phyloP scores from a whole-genome alignment of 2,329 filamentous ascomycete species.

The Fusarium temperatum region DNA sequence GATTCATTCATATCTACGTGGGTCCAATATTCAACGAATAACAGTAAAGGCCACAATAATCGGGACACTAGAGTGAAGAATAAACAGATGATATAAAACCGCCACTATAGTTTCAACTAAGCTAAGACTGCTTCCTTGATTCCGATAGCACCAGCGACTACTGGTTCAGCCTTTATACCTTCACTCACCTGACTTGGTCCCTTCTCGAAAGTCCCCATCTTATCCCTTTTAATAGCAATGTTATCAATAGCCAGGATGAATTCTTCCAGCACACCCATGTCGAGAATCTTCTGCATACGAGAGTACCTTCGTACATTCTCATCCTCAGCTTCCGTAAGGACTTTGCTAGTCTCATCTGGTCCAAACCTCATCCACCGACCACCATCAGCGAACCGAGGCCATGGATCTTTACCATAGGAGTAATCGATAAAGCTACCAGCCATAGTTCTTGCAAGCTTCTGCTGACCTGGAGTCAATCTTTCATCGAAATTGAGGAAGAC shows the following conservation, averaged over 20 bases:
- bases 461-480: neutral
- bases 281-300: constrained; percentile 20
- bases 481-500: constrained; percentile 27
- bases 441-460: neutral
- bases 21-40: neutral
- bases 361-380: constrained; percentile 22
- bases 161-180: neutral
- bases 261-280: constrained; percentile 13
- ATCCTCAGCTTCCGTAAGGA: constrained; percentile 18
- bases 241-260: constrained; percentile 12
- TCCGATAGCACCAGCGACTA: neutral
- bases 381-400: neutral
- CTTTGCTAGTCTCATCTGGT: neutral
- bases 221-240: constrained; percentile 9
- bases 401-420: constrained; percentile 18
- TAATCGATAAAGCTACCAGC: constrained; percentile 21
- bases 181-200: neutral
- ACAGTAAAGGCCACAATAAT: neutral
- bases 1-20: accelerated
- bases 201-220: constrained; percentile 1
- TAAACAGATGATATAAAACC: neutral
- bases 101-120: neutral
- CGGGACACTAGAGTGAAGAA: neutral
- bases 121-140: neutral
- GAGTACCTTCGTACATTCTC: constrained; percentile 13